phyloP scores from a whole-genome alignment of 2,329 filamentous ascomycete genomes.

The Exophiala xenobiotica region DNA sequence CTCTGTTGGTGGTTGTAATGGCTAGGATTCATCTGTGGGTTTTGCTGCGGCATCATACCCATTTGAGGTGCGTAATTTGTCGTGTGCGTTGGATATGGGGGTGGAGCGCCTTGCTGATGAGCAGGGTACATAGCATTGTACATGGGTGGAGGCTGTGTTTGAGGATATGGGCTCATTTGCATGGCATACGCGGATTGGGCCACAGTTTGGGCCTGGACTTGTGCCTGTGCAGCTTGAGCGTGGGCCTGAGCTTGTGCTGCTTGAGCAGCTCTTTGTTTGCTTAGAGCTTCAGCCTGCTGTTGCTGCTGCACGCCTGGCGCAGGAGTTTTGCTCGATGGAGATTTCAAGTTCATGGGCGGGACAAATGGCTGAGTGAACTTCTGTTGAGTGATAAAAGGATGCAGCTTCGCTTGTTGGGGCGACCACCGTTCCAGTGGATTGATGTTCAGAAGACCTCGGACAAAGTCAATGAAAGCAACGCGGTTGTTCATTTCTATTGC shows the following conservation, averaged over 20 bases:
- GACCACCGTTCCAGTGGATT: constrained; percentile 97
- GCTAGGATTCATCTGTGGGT: constrained; percentile 63
- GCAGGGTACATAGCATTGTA: constrained; percentile 77
- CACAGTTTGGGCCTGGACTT: constrained; percentile 64
- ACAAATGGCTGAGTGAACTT: constrained; percentile 97
- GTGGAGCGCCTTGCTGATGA: constrained; percentile 68
- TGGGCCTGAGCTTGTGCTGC: constrained; percentile 50
- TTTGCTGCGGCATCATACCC: constrained; percentile 62
- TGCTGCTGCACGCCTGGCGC: constrained; percentile 94
- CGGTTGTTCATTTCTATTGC: constrained; percentile 93
- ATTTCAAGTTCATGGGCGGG: constrained; percentile 93
- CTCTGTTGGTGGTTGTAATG: constrained; percentile 72
- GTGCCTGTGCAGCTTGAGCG: constrained; percentile 48
- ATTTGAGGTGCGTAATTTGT: constrained; percentile 70
- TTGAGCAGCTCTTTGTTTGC: constrained; percentile 77
- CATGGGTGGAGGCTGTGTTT: constrained; percentile 59
- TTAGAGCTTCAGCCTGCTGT: constrained; percentile 88
- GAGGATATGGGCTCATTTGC: constrained; percentile 56
- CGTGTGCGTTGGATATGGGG: constrained; percentile 74
- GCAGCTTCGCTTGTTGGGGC: constrained; percentile 92
- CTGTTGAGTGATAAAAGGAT: constrained; percentile 97
- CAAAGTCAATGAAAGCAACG: constrained; percentile 96
- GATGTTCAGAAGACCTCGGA: constrained; percentile 86
- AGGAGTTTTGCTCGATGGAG: constrained; percentile 81
- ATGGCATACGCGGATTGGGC: constrained; percentile 67